Evolutionary conservation across 768 basidiomycete species (phyloP), one percentile per base, ranked within the genome.

Genomic region (Lactifluus subvellereus): DNA sequence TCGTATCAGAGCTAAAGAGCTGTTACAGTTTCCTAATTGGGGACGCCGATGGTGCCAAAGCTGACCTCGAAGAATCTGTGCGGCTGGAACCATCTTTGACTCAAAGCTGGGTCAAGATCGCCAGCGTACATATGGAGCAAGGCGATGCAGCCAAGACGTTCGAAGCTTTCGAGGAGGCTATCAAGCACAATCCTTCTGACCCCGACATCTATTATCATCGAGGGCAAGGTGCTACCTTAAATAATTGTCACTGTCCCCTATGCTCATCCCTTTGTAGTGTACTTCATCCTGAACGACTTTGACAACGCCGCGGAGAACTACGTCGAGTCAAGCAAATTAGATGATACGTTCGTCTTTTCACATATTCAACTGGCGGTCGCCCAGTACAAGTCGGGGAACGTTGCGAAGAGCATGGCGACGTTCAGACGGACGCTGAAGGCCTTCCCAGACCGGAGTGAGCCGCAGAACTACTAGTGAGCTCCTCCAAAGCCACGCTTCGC

Each of bases 201-300:
- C 88, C 96, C 0, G 96, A 98, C 74, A 93, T 97, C 60, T 98
- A 92, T 79, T 99, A 99, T 76, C 97, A 99, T 74, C 92, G 95
- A 68, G 97, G 96, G 50, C 97, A 99, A 80, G 91, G 91, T 90
- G 54, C 53, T 80, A 60, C 22, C 2, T 1, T 1, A 59, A 9
- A 47, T 43, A 33, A 9, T 5, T 8, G 6, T 18, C 10, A 20
- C 11, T 22, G 8, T 51, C 2, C n/a, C 18, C n/a, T n/a, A 4
- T 13, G 40, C 55, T 64, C 14, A 64, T 35, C 49, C 7, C 35
- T 40, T 30, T 45, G 11, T 63, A 92, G 95, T 98, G 43, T 80
- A 91, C 73, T 99, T 98, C 78, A 96, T 98, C 73, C 91, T 94
- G 81, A 88, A 87, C 74, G 87, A 97, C 67, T 98, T 88, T 73